phyloP scores from a whole-genome alignment of 805 yeast genomes.

The Grigorovia yakushimaensis region DNA sequence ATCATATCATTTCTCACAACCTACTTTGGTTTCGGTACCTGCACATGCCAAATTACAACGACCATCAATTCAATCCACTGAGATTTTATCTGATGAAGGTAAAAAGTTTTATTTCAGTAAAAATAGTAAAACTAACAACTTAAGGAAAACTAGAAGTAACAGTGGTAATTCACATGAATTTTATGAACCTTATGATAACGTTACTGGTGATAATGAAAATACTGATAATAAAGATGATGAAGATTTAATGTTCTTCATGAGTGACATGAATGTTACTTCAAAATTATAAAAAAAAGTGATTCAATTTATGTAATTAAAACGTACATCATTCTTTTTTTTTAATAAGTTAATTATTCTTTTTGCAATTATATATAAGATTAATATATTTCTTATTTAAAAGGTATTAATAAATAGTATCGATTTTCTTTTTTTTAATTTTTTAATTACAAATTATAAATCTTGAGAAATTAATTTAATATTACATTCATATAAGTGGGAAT shows the following conservation, averaged over 20 bases:
- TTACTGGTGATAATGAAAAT: constrained; percentile 23
- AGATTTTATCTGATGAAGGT: constrained; percentile 9
- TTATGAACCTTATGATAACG: constrained; percentile 21
- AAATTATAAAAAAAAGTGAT: not conserved
- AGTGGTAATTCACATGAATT: constrained; percentile 2
- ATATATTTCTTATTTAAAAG: no score
- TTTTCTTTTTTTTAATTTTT: not conserved
- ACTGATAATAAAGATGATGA: constrained; percentile 46
- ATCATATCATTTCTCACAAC: constrained; percentile 22
- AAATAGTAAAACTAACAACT: not conserved
- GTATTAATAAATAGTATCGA: not conserved
- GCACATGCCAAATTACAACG: constrained; percentile 28
- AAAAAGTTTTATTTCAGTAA: constrained; percentile 1
- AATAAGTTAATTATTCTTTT: not conserved
- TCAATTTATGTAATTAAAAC: no score
- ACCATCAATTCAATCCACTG: constrained; percentile 17
- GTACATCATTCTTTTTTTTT: no score
- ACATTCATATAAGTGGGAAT: not conserved
- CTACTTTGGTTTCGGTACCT: constrained; percentile 24
- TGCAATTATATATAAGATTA: not conserved
- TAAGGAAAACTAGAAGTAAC: not conserved
- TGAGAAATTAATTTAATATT: not conserved
- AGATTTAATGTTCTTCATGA: constrained; percentile 60
- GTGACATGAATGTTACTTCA: constrained; percentile 52
- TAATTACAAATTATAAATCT: not conserved